Conservation (phyloP, 1,284 basidiomycete species). For the Paramarasmius palmivorus region DNA sequence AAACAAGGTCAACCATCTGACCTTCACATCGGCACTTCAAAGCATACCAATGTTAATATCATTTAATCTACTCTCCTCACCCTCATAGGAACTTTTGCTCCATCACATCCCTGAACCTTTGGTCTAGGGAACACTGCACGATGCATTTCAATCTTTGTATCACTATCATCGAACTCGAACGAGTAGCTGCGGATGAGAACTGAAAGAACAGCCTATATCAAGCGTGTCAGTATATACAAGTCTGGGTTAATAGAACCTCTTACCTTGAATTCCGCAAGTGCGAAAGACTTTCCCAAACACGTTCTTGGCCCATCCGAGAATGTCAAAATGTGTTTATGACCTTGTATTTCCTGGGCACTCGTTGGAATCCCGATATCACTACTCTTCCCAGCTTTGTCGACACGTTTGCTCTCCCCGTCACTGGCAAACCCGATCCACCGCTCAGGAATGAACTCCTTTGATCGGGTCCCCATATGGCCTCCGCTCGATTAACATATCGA, state of each 20-base stretch:
- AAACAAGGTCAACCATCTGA: no score
- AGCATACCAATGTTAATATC: no score
- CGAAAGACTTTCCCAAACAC: conserved; percentile 44
- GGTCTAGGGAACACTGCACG: not conserved
- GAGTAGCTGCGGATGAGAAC: conserved; percentile 38
- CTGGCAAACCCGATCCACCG: conserved; percentile 32
- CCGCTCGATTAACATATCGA: conserved; percentile 45
- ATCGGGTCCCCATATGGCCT: conserved; percentile 45
- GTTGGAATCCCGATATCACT: conserved; percentile 1
- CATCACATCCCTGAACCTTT: no score
- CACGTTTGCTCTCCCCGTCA: not conserved
- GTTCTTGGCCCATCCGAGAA: conserved; percentile 40
- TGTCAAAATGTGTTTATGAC: conserved; percentile 37
- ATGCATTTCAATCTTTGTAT: not conserved
- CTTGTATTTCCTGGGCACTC: conserved; percentile 32
- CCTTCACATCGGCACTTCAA: no score
- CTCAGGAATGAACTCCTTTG: conserved; percentile 39
- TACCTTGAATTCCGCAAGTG: conserved; percentile 43
- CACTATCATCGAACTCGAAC: conserved; percentile 38
- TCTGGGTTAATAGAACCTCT: conserved; percentile 2
- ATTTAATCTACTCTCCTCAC: no score
- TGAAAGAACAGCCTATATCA: conserved; percentile 32
- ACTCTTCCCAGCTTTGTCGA: no score
- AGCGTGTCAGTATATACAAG: conserved; percentile 6
- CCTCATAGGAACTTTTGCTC: no score